A percentile compares a stretch with the other conserved stretches of the same genome.
These are phyloP conservation scores for Capsicum chinense DNA, from an alignment of 257 asterid species.

Conservation along the genomic window DNA sequence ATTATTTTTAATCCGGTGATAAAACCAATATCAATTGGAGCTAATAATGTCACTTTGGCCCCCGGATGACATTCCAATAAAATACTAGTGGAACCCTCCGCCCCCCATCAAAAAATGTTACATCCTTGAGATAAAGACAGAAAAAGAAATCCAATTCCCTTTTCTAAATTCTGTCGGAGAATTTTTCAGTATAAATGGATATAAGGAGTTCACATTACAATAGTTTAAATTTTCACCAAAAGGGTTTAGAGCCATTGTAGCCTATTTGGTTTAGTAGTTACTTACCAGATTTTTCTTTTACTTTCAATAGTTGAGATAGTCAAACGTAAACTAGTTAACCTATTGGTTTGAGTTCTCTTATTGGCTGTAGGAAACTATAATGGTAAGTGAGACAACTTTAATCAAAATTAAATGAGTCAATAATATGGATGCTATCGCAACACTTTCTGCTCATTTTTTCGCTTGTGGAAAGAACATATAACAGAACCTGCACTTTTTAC, in stretches of 20 bases:
- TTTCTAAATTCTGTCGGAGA: background rate
- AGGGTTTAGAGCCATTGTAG: background rate
- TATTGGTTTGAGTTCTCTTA: background rate
- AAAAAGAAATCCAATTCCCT: background rate
- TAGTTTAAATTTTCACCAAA: background rate
- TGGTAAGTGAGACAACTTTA: background rate
- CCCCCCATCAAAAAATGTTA: background rate
- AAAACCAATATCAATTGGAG: background rate
- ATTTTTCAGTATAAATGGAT: background rate
- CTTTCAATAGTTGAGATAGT: background rate
- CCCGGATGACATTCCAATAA: background rate
- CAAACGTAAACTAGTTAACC: background rate
- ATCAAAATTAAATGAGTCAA: background rate
- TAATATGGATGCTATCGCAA: background rate
- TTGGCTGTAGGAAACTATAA: background rate
- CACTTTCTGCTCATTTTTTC: conserved; percentile 3
- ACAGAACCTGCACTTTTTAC: background rate
- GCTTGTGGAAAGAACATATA: background rate
- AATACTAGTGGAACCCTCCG: background rate
- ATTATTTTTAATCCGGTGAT: background rate
- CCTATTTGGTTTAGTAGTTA: background rate
- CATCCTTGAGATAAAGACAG: background rate
- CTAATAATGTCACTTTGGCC: background rate
- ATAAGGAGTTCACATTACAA: background rate
- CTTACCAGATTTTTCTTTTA: background rate